phyloP scores from a whole-genome alignment of 139 green algal genomes.

The Diplosphaera chodatii region DNA sequence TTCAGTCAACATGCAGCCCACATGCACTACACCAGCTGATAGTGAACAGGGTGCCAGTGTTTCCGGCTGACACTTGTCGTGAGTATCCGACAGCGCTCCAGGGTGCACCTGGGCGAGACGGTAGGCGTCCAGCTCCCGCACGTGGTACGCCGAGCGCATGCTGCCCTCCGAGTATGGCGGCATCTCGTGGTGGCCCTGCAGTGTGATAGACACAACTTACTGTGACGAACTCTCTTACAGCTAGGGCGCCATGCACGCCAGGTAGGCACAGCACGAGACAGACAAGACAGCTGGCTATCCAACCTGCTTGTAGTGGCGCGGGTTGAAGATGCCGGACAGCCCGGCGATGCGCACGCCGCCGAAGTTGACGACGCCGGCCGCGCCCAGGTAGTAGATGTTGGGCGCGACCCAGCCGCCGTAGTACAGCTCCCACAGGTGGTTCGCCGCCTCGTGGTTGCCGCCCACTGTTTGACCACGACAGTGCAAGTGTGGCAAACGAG shows the following conservation, averaged over 20 bases:
- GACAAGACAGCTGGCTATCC: too few species aligned
- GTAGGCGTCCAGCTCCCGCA: slow-evolving; percentile 83
- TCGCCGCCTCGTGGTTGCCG: slow-evolving; percentile 95
- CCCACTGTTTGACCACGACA: slow-evolving; percentile 88
- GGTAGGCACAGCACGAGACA: too few species aligned
- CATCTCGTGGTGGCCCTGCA: slow-evolving; percentile 73
- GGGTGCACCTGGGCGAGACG: slow-evolving; percentile 60
- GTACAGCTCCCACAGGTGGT: slow-evolving; percentile 94
- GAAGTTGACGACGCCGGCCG: slow-evolving; percentile 83
- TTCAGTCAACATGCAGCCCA: too few species aligned
- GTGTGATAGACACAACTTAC: not conserved
- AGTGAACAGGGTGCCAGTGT: too few species aligned
- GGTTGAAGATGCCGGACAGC: slow-evolving; percentile 90
- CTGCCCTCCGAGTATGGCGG: slow-evolving; percentile 71
- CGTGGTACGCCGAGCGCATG: slow-evolving; percentile 87
- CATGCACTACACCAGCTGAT: too few species aligned
- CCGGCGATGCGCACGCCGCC: slow-evolving; percentile 89
- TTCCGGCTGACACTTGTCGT: too few species aligned
- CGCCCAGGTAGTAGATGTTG: slow-evolving; percentile 95
- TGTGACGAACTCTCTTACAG: not conserved
- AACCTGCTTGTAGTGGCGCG: slow-evolving; percentile 52
- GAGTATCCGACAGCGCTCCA: too few species aligned
- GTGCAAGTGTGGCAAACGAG: not conserved
- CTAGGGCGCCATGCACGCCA: too few species aligned
- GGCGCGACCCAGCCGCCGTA: slow-evolving; percentile 93